A percentile compares a stretch with the other conserved stretches of the same genome.
Evolutionary conservation across 2,329 filamentous ascomycete genomes (phyloP).

Genomic region (Botrytis hyacinthi): DNA sequence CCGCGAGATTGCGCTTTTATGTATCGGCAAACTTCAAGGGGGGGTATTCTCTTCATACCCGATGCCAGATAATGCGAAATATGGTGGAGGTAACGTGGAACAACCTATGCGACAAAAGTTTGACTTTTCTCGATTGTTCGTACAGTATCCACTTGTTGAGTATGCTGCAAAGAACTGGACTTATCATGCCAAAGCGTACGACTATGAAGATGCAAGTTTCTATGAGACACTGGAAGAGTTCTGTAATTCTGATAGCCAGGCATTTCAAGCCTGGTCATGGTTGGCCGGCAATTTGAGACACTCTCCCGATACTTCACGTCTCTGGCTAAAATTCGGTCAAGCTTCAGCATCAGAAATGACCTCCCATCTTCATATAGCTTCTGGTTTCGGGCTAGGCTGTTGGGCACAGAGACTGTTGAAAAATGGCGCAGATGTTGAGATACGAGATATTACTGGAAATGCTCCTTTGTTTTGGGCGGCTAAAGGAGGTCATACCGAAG

Average conservation of each 20-base stretch:
- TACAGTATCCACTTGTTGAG: constrained; percentile 26
- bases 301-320: rapidly evolving
- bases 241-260: constrained; percentile 19
- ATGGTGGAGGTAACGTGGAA: background rate
- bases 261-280: constrained; percentile 26
- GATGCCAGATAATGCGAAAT: background rate
- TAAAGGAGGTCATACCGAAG: constrained; percentile 22
- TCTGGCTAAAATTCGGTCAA: background rate
- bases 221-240: constrained; percentile 23
- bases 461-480: constrained; percentile 34
- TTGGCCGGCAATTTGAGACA: background rate
- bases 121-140: background rate
- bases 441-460: constrained; percentile 17
- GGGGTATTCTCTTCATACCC: background rate
- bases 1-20: constrained; percentile 1
- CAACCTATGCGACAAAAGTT: background rate
- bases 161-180: constrained; percentile 27
- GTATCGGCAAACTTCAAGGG: constrained; percentile 15
- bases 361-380: constrained; percentile 25
- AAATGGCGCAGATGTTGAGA: constrained; percentile 17
- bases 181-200: constrained; percentile 26
- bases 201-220: constrained; percentile 24
- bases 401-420: constrained; percentile 23
- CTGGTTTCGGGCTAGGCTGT: constrained; percentile 21
- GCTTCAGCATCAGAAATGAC: constrained; percentile 24